A percentile compares a stretch with the other conserved stretches of the same genome.
These are phyloP conservation scores for Sporothrix sp. DNA, from an alignment of 2,329 filamentous ascomycete species.

Conservation along the genomic window DNA sequence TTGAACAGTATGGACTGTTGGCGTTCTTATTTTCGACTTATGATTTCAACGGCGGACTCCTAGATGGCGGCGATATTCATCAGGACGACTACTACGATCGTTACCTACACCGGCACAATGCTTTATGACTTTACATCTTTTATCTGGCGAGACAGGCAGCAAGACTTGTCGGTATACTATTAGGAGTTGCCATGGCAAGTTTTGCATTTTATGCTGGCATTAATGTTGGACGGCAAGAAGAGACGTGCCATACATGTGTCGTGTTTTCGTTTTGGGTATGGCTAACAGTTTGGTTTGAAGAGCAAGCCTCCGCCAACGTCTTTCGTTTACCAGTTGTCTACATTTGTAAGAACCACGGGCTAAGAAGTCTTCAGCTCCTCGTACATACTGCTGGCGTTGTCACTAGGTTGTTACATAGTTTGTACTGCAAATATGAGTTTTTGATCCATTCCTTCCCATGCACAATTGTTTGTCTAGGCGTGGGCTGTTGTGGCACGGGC, in stretches of 20 bases:
- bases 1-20: not conserved
- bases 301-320: not conserved
- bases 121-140: not conserved
- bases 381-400: not conserved
- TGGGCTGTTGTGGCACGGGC: too few relatives aligned
- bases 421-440: not conserved
- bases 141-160: not conserved
- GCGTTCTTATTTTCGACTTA: not conserved
- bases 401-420: not conserved
- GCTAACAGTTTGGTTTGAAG: not conserved
- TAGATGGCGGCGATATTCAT: constrained; percentile 4
- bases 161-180: not conserved
- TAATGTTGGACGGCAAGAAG: not conserved
- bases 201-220: not conserved
- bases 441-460: too few relatives aligned
- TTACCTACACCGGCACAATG: not conserved
- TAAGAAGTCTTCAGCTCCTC: constrained; percentile 2
- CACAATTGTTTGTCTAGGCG: too few relatives aligned
- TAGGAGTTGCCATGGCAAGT: not conserved
- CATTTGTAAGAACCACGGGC: not conserved
- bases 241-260: not conserved
- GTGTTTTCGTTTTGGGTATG: not conserved
- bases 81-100: not conserved
- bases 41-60: not conserved
- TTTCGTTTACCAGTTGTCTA: not conserved